Conservation (phyloP, 345 rosid genomes). For the Sisymbrium altissimum region DNA sequence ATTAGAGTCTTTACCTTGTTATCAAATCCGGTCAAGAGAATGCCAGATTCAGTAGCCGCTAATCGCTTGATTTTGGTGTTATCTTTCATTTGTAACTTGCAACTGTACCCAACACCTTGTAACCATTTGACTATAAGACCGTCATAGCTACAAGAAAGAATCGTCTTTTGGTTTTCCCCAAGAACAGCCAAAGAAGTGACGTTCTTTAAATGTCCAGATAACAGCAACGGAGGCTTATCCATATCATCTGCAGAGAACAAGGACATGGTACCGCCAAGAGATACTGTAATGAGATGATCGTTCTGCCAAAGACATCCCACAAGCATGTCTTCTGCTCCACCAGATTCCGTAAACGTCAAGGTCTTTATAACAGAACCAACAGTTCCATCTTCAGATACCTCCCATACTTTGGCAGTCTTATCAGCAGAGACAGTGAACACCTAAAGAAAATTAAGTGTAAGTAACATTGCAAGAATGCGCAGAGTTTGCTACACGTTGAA, state of each 20-base stretch:
- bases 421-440: constrained; percentile 77
- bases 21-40: constrained; percentile 48
- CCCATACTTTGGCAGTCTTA: constrained; percentile 80
- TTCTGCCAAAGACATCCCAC: constrained; percentile 87
- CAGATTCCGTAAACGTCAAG: constrained; percentile 44
- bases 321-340: constrained; percentile 70
- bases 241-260: constrained; percentile 57
- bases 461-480: constrained; percentile 8
- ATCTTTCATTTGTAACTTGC: constrained; percentile 53
- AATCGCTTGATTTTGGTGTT: constrained; percentile 60
- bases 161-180: constrained; percentile 42
- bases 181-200: constrained; percentile 53
- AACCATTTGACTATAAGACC: constrained; percentile 67
- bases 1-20: constrained; percentile 34
- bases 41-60: constrained; percentile 50
- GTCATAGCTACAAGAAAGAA: constrained; percentile 71
- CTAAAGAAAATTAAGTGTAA: constrained; percentile 31
- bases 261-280: constrained; percentile 64
- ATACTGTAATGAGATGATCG: constrained; percentile 55
- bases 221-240: constrained; percentile 50
- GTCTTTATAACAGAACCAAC: constrained; percentile 50
- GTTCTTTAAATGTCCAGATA: constrained; percentile 70
- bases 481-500: background rate
- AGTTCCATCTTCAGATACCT: constrained; percentile 54
- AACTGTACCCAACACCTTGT: constrained; percentile 56